Evolutionary conservation across 1,139 yeast species (phyloP).

Genomic region (Debaryomyces psychrophilus): DNA sequence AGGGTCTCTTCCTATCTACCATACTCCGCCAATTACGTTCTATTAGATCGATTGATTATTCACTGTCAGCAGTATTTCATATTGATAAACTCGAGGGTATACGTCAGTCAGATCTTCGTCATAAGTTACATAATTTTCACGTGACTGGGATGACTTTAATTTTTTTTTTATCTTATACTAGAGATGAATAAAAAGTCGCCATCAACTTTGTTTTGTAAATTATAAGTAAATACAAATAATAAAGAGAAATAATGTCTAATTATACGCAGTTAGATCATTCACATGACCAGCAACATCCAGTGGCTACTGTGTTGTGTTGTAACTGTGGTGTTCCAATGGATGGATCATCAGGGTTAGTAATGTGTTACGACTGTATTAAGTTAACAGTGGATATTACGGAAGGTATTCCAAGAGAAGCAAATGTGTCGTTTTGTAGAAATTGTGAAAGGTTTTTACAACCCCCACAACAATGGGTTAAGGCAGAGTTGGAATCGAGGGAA

Average conservation of each 20-base stretch:
- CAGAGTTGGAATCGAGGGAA: constrained; percentile 90
- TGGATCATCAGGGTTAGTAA: constrained; percentile 89
- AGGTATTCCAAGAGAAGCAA: constrained; percentile 95
- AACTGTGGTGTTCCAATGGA: constrained; percentile 99
- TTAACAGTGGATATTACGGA: constrained; percentile 92
- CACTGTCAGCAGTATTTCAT: background rate
- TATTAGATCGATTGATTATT: constrained; percentile 2
- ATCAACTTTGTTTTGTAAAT: constrained; percentile 1
- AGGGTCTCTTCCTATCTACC: constrained; percentile 38
- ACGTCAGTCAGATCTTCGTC: background rate
- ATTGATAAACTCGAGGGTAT: background rate
- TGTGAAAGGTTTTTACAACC: constrained; percentile 97
- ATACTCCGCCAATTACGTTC: constrained; percentile 17
- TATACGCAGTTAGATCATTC: constrained; percentile 47
- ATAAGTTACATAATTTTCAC: constrained; percentile 6
- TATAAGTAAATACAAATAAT: background rate
- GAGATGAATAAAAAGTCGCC: constrained; percentile 6
- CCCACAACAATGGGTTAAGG: constrained; percentile 90
- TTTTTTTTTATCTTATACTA: constrained; percentile 7
- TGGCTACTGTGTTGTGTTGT: constrained; percentile 92
- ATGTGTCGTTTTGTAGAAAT: constrained; percentile 90
- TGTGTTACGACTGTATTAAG: constrained; percentile 98
- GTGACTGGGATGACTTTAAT: constrained; percentile 6
- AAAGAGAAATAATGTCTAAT: constrained; percentile 43
- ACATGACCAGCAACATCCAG: constrained; percentile 35